These are phyloP conservation scores for Ulvella scutata DNA, from an alignment of 139 green algal genomes.

Conservation along the genomic window DNA sequence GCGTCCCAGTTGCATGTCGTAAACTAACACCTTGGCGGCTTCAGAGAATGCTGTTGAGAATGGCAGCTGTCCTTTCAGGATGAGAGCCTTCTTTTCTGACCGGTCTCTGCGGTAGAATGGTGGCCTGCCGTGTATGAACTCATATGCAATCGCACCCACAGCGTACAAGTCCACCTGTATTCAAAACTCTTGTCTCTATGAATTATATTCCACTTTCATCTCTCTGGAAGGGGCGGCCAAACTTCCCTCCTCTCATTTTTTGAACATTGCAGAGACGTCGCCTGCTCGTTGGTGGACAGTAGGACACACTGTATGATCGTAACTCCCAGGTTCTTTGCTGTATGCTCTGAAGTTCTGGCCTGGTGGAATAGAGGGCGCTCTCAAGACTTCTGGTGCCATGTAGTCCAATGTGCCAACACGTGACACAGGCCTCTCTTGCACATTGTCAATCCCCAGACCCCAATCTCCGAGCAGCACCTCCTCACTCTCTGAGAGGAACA, in stretches of 20 bases:
- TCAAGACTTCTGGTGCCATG: slow-evolving; percentile 43
- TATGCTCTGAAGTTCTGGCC: background rate
- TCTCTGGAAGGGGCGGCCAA: no score
- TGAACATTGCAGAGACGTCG: no score
- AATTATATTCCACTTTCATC: no score
- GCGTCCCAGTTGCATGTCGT: background rate
- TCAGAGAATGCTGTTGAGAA: background rate
- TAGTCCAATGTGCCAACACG: slow-evolving; percentile 42
- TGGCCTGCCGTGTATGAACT: background rate
- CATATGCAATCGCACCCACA: background rate
- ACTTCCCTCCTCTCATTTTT: no score
- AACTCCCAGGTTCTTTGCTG: background rate
- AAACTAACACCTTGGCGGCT: background rate
- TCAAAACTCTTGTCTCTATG: no score
- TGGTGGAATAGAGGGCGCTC: background rate
- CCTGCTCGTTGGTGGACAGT: no score
- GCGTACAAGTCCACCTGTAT: background rate
- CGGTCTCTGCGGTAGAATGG: background rate
- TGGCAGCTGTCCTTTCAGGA: background rate
- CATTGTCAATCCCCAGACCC: slow-evolving; percentile 42
- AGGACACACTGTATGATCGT: background rate
- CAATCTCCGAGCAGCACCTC: slow-evolving; percentile 28
- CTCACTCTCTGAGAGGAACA: background rate
- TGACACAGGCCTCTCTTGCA: slow-evolving; percentile 35
- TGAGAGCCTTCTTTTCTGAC: background rate